Evolutionary conservation across 2,329 filamentous ascomycete genomes (phyloP), one percentile per base, ranked within the genome.

Genomic region (Neonectria punicea): DNA sequence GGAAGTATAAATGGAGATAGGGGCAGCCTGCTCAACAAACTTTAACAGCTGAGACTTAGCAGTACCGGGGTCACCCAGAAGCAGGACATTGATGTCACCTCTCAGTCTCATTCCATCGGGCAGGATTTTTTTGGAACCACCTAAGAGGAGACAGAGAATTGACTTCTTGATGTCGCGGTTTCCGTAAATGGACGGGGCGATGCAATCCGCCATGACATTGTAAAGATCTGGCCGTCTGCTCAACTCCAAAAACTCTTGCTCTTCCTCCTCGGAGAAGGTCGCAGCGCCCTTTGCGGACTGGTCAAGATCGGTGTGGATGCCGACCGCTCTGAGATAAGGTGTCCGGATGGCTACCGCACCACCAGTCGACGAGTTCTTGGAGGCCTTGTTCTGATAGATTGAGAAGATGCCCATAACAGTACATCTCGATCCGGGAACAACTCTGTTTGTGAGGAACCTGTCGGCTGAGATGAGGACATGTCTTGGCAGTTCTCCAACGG

Each of bases 391-490:
- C 79, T 98, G 93, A 80, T 98, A 99, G 75, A 98, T 98, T 32
- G 95, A 98, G 83, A 98, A 99, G 36, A 99, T 93, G 20, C 96
- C 96, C 88, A 96, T 98, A 18, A 99, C 87, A 3, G 94, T 97
- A 79, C 96, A 99, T 77, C 95, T 88, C 55, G 95, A 97, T 32
- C 96, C 96, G 6, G 96, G 96, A 4, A 99, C 94, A 3, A 99
- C 96, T 56, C 94, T 89, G 77, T 99, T 99, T 11, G 95, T 96
- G 51, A 99, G 84, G 76, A 98, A 98, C 58, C 96, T 89, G 77
- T 99, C 96, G n/a, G 96, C 96, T 0, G 94, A 97, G 66, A 99
- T 93, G 67, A 98, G 87, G 50, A 99, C 97, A 74, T 99, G 96
- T 46, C 96, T 88, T 3, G 96, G 96, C 54, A 99, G 83, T 80